Percentiles rank a stretch among this genome's conserved stretches.
These are phyloP conservation scores for Inosperma sp. DNA, from an alignment of 768 basidiomycete species.

Conservation along the genomic window DNA sequence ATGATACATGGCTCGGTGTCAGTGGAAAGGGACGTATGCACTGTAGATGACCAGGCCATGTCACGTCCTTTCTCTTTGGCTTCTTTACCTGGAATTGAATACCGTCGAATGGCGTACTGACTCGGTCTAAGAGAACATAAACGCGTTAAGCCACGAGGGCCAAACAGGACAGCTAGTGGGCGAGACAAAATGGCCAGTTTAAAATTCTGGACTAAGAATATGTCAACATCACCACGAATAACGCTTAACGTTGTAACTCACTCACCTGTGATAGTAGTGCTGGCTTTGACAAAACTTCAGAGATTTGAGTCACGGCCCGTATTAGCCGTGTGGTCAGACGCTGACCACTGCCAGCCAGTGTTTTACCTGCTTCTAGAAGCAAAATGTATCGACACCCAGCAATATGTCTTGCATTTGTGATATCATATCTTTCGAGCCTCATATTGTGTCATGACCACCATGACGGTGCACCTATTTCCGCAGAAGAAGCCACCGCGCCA, in stretches of 20 bases:
- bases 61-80: conserved; percentile 7
- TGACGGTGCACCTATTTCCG: conserved; percentile 45
- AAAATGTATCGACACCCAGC: neutral
- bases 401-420: neutral
- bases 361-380: neutral
- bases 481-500: conserved; percentile 59
- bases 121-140: conserved; percentile 1
- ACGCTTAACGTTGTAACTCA: too few species aligned
- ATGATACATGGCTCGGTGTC: conserved; percentile 82
- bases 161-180: neutral
- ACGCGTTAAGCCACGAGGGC: neutral
- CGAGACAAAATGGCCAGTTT: conserved; percentile 10
- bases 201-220: neutral
- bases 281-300: neutral
- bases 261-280: too few species aligned
- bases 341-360: neutral
- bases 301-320: neutral
- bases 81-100: neutral
- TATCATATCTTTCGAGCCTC: conserved; percentile 14
- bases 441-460: conserved; percentile 59
- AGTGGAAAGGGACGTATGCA: conserved; percentile 53
- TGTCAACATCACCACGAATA: too few species aligned
- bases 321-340: neutral
- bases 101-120: neutral
- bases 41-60: conserved; percentile 58